A percentile compares a stretch with the other conserved stretches of the same genome.
Evolutionary conservation across 2,329 filamentous ascomycete species (phyloP).

Genomic region (Fusarium tupiense): DNA sequence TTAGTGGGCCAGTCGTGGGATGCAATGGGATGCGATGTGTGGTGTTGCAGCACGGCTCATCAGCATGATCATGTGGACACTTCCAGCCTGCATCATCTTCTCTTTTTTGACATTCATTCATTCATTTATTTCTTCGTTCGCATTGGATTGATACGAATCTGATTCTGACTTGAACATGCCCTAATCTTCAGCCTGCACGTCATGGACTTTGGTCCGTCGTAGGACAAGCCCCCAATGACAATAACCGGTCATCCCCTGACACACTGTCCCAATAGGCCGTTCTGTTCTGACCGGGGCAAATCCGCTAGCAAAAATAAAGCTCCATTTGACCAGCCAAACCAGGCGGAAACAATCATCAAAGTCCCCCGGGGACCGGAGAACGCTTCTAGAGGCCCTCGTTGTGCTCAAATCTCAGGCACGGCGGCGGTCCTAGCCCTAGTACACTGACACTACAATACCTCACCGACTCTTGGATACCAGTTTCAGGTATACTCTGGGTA

Average conservation of each 20-base stretch:
- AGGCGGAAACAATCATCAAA: constrained; percentile 34
- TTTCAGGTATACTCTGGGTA: constrained; percentile 29
- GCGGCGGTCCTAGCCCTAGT: constrained; percentile 3
- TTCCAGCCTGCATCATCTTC: background rate
- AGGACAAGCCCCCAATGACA: constrained; percentile 17
- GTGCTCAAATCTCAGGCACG: constrained; percentile 22
- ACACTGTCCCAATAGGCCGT: constrained; percentile 16
- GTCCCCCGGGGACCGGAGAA: constrained; percentile 17
- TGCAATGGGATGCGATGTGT: background rate
- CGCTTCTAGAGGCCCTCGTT: constrained; percentile 24
- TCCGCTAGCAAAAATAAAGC: constrained; percentile 20
- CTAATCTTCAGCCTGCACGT: constrained; percentile 20
- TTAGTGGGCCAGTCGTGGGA: constrained; percentile 15
- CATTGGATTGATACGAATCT: background rate
- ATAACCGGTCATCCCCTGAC: constrained; percentile 26
- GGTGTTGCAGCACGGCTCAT: constrained; percentile 11
- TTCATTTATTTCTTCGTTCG: background rate
- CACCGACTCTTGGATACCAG: constrained; percentile 13
- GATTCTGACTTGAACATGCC: constrained; percentile 1
- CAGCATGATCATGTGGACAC: constrained; percentile 18
- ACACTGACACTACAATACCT: constrained; percentile 25
- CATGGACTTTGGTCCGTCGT: constrained; percentile 18
- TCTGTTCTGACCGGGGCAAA: constrained; percentile 13
- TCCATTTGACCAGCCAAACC: constrained; percentile 23
- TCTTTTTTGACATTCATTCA: background rate